Base-by-base conservation (phyloP, 371 early-diverging fungal genomes). In the Syncephalastrum contaminatum region DNA sequence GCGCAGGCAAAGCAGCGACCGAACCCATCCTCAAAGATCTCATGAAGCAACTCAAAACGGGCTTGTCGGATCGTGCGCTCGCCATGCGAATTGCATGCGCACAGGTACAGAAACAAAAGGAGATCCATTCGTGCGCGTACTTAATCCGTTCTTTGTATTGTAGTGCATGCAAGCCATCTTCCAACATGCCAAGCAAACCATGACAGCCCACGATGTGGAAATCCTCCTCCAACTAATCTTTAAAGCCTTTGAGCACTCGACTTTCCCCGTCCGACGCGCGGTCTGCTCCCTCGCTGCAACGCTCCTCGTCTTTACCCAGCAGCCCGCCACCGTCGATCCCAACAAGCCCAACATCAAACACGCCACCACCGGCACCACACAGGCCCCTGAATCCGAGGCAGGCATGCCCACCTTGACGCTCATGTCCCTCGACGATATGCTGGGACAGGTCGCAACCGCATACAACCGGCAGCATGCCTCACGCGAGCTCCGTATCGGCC, bases 11-110 rank as follows among this genome's bases (percentile, higher is more conserved):
- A 50, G 90, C 88, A 10, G 81, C 87, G 13, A 76, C 74, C 0
- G 96, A 96, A 15, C 60, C 73, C 4, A 82, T 82, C 24, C 65
- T 84, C 43, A 90, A 88, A 59, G 97, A 97, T 19, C 66, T 91
- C 13, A 65, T 84, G 49, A 94, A 93, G 63, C 59, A 78, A 0
- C 75, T 91, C 12, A 81, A 83, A 41, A 25, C 76, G 14, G 88
- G 89, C 12, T 58, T 95, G 42, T 51, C 69, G 1, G 94, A 96
- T 64, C 92, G 92, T 62, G 79, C 86, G 10, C 72, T 88, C 4
- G 73, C 88, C 4, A 83, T 95, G 59, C 82, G 91, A 21, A 70
- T 85, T 12, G 87, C 86, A 2, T 82, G 80, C 24, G 82, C 87
- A n/a, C 85, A 93, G 80, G 94, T 90, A 75, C 25, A 58, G 45